Evolutionary conservation across 2,329 filamentous ascomycete genomes (phyloP).

Genomic region (Cladosporium phlei): DNA sequence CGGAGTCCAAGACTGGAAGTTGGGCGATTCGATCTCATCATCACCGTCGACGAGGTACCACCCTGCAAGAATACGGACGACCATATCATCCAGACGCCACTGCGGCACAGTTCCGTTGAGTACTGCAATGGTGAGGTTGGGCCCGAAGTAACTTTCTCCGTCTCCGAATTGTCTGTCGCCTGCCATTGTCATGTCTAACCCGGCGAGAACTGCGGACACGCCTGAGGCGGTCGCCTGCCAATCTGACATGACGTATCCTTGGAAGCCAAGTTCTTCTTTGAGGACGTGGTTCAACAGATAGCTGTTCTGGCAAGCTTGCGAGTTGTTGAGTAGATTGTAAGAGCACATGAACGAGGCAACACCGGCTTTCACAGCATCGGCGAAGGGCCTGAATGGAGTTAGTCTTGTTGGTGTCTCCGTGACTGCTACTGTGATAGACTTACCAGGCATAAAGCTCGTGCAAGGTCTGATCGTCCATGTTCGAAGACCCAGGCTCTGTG

Average conservation of each 20-base stretch:
- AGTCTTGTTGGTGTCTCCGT: conserved; percentile 55
- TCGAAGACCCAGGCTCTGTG: conserved; percentile 52
- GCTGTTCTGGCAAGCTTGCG: conserved; percentile 68
- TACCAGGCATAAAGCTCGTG: conserved; percentile 81
- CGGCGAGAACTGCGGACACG: conserved; percentile 22
- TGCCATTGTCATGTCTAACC: conserved; percentile 57
- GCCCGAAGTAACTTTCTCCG: conserved; percentile 21
- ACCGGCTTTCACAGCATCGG: conserved; percentile 71
- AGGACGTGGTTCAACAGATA: conserved; percentile 76
- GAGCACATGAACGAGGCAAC: conserved; percentile 81
- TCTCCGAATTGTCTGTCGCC: conserved; percentile 36
- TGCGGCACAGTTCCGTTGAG: conserved; percentile 59
- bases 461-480: conserved; percentile 70
- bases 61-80: conserved; percentile 40
- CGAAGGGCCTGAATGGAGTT: conserved; percentile 56
- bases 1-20: conserved; percentile 45
- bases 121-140: conserved; percentile 26
- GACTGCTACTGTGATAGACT: conserved; percentile 54
- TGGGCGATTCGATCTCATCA: conserved; percentile 39
- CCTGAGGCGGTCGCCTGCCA: conserved; percentile 49
- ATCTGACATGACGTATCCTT: conserved; percentile 81
- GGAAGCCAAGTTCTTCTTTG: conserved; percentile 82
- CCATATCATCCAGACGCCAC: conserved; percentile 56
- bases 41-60: conserved; percentile 58
- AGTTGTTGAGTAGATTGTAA: conserved; percentile 55